phyloP scores from a whole-genome alignment of 2,329 filamentous ascomycete species.

The Sclerotinia glacialis region DNA sequence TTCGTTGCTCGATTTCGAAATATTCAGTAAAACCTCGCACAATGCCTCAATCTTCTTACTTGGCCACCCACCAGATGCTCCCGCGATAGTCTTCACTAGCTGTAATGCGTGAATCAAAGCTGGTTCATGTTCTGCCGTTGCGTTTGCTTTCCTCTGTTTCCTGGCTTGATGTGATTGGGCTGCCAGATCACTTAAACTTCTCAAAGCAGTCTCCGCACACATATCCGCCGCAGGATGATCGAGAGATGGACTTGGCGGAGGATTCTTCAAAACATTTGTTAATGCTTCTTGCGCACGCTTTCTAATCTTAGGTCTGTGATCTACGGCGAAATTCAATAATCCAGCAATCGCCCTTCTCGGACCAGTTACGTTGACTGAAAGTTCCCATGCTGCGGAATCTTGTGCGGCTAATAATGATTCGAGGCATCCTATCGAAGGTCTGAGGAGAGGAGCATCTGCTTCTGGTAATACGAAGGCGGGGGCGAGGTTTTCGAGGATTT shows the following conservation, averaged over 20 bases:
- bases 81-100: conserved; percentile 83
- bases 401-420: conserved; percentile 90
- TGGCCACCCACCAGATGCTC: conserved; percentile 89
- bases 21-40: conserved; percentile 83
- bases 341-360: conserved; percentile 85
- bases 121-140: conserved; percentile 67
- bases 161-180: conserved; percentile 58
- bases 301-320: conserved; percentile 87
- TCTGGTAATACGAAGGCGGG: conserved; percentile 77
- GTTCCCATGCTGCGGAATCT: conserved; percentile 82
- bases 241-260: conserved; percentile 84
- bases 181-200: conserved; percentile 73
- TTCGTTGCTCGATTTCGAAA: conserved; percentile 87
- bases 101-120: conserved; percentile 88
- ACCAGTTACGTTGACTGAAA: conserved; percentile 77
- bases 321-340: conserved; percentile 78
- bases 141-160: conserved; percentile 62
- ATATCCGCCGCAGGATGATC: conserved; percentile 95
- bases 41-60: conserved; percentile 91
- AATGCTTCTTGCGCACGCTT: conserved; percentile 91
- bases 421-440: conserved; percentile 86
- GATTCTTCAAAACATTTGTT: conserved; percentile 75
- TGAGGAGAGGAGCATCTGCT: conserved; percentile 81
- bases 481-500: conserved; percentile 83
- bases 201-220: conserved; percentile 87